Percentiles rank a stretch among this genome's conserved stretches.
Conservation (phyloP, 2,329 filamentous ascomycete genomes). For the Monosporascus sp. region DNA sequence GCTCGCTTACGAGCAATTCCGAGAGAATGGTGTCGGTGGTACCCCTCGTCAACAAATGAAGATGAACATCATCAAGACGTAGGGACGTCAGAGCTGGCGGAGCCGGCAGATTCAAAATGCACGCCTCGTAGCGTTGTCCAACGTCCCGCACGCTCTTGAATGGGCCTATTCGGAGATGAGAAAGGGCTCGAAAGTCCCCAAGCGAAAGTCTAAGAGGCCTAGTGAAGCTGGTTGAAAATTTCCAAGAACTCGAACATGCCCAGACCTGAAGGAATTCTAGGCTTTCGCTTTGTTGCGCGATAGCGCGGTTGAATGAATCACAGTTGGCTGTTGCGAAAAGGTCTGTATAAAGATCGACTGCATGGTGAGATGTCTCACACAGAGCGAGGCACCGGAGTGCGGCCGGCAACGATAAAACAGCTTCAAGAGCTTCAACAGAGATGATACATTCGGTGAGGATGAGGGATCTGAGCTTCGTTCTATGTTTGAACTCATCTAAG, state of each 20-base stretch:
- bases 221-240: background rate
- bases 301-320: conserved; percentile 7
- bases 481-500: conserved; percentile 1
- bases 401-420: conserved; percentile 7
- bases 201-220: conserved; percentile 7
- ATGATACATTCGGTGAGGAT: conserved; percentile 6
- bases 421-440: conserved; percentile 4
- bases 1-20: conserved; percentile 4
- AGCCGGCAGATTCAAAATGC: conserved; percentile 1
- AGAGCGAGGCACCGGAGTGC: conserved; percentile 4
- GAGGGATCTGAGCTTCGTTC: conserved; percentile 8
- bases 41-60: background rate
- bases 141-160: background rate
- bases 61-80: conserved; percentile 2
- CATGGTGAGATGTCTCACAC: conserved; percentile 6
- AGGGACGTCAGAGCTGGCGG: conserved; percentile 6
- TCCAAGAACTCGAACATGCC: background rate
- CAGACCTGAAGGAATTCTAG: conserved; percentile 7
- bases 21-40: conserved; percentile 2
- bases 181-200: conserved; percentile 7
- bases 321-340: conserved; percentile 3
- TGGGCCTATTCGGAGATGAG: conserved; percentile 7
- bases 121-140: background rate
- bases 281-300: conserved; percentile 8
- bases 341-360: background rate